phyloP scores from a whole-genome alignment of 208 protist genomes.

The Wallacemonas sp. region DNA sequence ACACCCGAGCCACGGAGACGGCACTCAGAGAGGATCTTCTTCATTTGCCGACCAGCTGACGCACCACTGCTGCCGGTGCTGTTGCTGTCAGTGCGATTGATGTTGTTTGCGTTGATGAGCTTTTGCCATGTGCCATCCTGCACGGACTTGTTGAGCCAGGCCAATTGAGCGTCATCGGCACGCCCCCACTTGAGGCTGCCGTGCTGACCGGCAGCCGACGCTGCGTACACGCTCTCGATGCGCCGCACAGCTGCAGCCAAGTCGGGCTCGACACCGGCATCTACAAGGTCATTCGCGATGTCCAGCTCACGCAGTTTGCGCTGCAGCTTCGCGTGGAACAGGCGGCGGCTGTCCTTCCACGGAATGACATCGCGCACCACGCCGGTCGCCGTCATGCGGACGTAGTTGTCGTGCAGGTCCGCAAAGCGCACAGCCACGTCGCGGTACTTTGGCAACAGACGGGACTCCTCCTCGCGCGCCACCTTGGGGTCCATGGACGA shows the following conservation, averaged over 20 bases:
- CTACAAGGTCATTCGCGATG: slow-evolving; percentile 60
- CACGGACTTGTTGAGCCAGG: slow-evolving; percentile 44
- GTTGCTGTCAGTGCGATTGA: too few relatives aligned
- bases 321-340: slow-evolving; percentile 93
- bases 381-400: slow-evolving; percentile 95
- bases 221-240: slow-evolving; percentile 43
- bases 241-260: slow-evolving; percentile 41
- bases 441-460: slow-evolving; percentile 88
- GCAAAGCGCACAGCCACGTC: slow-evolving; percentile 95
- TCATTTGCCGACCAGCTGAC: slow-evolving; percentile 10
- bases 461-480: slow-evolving; percentile 44
- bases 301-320: slow-evolving; percentile 88
- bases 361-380: slow-evolving; percentile 88
- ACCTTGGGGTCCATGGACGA: slow-evolving; percentile 38
- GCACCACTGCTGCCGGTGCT: neutral
- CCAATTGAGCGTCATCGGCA: slow-evolving; percentile 34
- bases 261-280: slow-evolving; percentile 20
- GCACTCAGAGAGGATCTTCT: slow-evolving; percentile 20
- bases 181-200: slow-evolving; percentile 41
- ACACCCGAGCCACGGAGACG: slow-evolving; percentile 10
- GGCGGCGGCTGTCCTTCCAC: slow-evolving; percentile 90
- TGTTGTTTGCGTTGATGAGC: neutral
- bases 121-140: slow-evolving; percentile 3
- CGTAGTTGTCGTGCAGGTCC: slow-evolving; percentile 96
- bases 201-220: slow-evolving; percentile 17